Percentiles rank a stretch among this genome's conserved stretches.
These are phyloP conservation scores for Pachysandra terminalis DNA, from an alignment of 164 flowering plant genomes.

Conservation along the genomic window DNA sequence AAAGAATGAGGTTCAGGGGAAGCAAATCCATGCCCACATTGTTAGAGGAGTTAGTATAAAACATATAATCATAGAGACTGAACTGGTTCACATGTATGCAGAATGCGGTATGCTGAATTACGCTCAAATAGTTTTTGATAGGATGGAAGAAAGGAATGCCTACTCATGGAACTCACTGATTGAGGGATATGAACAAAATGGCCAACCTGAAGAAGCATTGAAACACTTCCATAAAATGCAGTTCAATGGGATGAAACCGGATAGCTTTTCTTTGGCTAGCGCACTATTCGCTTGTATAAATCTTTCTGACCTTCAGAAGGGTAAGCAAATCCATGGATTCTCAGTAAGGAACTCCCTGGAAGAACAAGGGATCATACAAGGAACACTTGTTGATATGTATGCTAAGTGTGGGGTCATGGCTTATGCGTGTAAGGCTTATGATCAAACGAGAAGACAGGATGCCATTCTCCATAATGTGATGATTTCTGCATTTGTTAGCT, in stretches of 20 bases:
- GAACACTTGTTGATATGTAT: conserved; percentile 19
- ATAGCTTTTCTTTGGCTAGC: conserved; percentile 20
- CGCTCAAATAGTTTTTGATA: conserved; percentile 13
- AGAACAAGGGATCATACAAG: conserved; percentile 9
- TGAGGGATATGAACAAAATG: conserved; percentile 17
- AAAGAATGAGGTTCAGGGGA: conserved; percentile 7
- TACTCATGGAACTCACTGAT: conserved; percentile 25
- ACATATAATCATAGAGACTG: conserved; percentile 9
- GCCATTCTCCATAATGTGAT: conserved; percentile 19
- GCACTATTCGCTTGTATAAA: conserved; percentile 8
- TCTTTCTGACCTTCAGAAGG: conserved; percentile 6
- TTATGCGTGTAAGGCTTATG: conserved; percentile 13
- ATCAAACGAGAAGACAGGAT: conserved; percentile 13
- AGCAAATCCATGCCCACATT: conserved; percentile 16
- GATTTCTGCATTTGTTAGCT: conserved; percentile 13
- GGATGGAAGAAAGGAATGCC: conserved; percentile 20
- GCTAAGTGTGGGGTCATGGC: conserved; percentile 16
- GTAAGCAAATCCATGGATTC: conserved; percentile 23
- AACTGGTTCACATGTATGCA: conserved; percentile 12
- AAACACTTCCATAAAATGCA: conserved; percentile 19
- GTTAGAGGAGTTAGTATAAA: conserved; percentile 3
- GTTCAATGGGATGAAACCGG: conserved; percentile 15
- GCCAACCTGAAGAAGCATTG: conserved; percentile 10
- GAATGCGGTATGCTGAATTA: conserved; percentile 7
- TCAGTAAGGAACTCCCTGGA: conserved; percentile 11